Base-by-base conservation (phyloP, 192 early-diverging fungal species). In the Coemansia javaensis region DNA sequence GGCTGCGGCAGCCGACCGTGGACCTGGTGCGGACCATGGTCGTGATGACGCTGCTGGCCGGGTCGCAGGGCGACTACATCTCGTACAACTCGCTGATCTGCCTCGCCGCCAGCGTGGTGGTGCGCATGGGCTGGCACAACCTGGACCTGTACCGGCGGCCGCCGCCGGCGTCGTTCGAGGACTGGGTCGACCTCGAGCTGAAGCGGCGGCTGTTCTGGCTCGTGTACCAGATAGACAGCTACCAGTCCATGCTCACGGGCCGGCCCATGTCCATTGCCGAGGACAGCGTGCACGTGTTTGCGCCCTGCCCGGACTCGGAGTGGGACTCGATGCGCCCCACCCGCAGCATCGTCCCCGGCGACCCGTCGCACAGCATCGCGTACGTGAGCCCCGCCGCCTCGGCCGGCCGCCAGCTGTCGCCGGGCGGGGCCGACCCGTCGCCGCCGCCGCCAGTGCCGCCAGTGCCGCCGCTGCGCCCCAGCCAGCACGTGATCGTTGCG, bases 11-110 rank as follows among this genome's bases (percentile, higher is more conserved):
- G 36, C 70, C 70, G 1, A 53, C 59, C 11, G 45, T 39, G 1
- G 70, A 74, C 14, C 27, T 63, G 17, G 46, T 74, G 27, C 63
- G 59, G 28, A 54, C 55, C 0, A 22, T 74, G 13, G 63, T 74
- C 9, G 59, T 59, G 17, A 63, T 74, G 70, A 66, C 70, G 33
- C 51, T 66, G 53, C 37, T 66, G 39, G 52, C 70, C 0, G 70
- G 70, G 14, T 66, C 63, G 22, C 53, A 52, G 45, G 70, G 70
- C 54, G 70, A 74, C 34, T 45, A 66, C 36, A 47, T 66, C 45
- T 45, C 70, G 42, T 74, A 74, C 55, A 74, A 74, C 54, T 74
- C 70, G 58, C 58, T 74, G 27, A 74, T 74, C 30, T 66, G 63
- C 32, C 44, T 74, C 17, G 63, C 70, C 1, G 63, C 70, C 27